Evolutionary conservation across 2,329 filamentous ascomycete species (phyloP).

Genomic region (Pseudogymnoascus sp.): DNA sequence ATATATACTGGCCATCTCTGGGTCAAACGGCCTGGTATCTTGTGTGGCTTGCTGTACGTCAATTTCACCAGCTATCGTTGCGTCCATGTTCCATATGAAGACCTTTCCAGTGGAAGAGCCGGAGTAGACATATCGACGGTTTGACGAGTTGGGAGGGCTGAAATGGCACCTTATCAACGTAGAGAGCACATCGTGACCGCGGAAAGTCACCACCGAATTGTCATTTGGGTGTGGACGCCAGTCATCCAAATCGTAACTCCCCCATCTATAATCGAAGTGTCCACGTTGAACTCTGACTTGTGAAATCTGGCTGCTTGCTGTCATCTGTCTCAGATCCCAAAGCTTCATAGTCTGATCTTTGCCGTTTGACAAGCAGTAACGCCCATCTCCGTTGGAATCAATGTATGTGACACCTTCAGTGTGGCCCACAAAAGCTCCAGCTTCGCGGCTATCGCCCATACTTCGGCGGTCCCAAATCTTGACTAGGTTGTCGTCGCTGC

Average conservation of each 20-base stretch:
- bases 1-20: slow-evolving; percentile 19
- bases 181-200: slow-evolving; percentile 79
- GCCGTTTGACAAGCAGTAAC: slow-evolving; percentile 85
- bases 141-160: slow-evolving; percentile 75
- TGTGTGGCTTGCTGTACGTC: slow-evolving; percentile 68
- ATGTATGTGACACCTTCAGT: slow-evolving; percentile 61
- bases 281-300: slow-evolving; percentile 27
- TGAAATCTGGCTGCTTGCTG: slow-evolving; percentile 35
- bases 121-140: slow-evolving; percentile 87
- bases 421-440: slow-evolving; percentile 60
- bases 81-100: slow-evolving; percentile 89
- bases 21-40: slow-evolving; percentile 50
- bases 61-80: slow-evolving; percentile 69
- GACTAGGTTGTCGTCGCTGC: slow-evolving; percentile 86
- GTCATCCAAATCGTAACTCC: slow-evolving; percentile 55
- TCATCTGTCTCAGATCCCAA: slow-evolving; percentile 88
- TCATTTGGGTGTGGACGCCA: slow-evolving; percentile 74
- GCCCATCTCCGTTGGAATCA: slow-evolving; percentile 62
- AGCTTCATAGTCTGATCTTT: slow-evolving; percentile 98
- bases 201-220: slow-evolving; percentile 88
- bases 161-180: slow-evolving; percentile 95
- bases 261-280: slow-evolving; percentile 69
- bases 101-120: slow-evolving; percentile 86
- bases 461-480: slow-evolving; percentile 95
- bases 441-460: slow-evolving; percentile 73